Evolutionary conservation across 2,329 filamentous ascomycete species (phyloP), one percentile per base, ranked within the genome.

Genomic region (Alternaria arborescens): DNA sequence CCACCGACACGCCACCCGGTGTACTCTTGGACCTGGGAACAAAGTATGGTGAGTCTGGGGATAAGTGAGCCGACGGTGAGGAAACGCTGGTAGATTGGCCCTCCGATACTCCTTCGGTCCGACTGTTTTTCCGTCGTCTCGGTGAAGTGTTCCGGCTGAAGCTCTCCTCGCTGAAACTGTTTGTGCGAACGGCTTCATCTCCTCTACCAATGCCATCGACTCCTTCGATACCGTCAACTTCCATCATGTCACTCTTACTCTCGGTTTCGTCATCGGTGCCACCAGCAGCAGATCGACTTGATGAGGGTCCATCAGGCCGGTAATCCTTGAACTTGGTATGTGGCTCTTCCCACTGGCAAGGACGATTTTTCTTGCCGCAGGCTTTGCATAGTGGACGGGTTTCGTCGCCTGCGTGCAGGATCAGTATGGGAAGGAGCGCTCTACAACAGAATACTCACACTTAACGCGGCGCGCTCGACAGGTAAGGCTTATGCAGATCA

Each of bases 381-480:
- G 72, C 71, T 22, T 70, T 74, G 59, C 73, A 77, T 20, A 64
- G 47, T 8, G 74, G 73, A 20, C 60, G 69, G 26, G 55, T 61
- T 56, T 76, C 74, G 61, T 76, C 74, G 55, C 74, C 74, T 75
- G 18, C 10, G 22, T 12, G 24, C 14, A 20, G n/a, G 52, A 50
- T 64, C 36, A 62, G 55, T 30, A 52, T 28, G 11, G 14, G 11
- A 50, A 22, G 11, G 14, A 44, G 42, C 20, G 48, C 24, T 12
- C 30, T 26, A 5, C 8, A 22, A 24, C 10, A 44, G 40, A 2
- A 38, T 6, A 61, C 70, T 58, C 36, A 72, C 74, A 76, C 52
- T 76, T 75, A 16, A 76, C 74, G 36, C 74, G 73, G 40, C 74
- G 73, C 22, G 67, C 61, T 57, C 74, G 65, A 57, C 74, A 76